Base-by-base conservation (phyloP, 2,329 filamentous ascomycete species). In the Fusarium multiceps region DNA sequence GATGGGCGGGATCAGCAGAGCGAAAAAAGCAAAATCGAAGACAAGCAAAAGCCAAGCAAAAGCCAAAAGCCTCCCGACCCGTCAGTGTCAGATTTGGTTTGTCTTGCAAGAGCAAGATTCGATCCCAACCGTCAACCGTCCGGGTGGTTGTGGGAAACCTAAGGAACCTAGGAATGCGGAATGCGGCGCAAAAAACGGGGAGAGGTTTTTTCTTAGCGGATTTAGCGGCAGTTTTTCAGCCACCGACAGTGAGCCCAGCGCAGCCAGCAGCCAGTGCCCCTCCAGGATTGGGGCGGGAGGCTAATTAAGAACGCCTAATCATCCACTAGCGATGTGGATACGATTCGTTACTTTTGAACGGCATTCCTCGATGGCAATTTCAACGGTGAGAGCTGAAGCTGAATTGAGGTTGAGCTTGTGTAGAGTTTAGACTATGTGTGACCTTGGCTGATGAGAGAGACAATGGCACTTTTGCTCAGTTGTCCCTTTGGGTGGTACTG, bases 151-250 rank as follows among this genome's bases (percentile, higher is more conserved):
- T 55, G 53, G 64, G 55, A 57, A 28, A 37, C 34, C 34, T n/a
- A 37, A n/a, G 18, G 34, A 37, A n/a, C 34, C 34, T 12, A 28
- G 27, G 27, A 28, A 12, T 28, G 27, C 27, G 27, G 27, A 34
- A 59, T 66, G 51, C 59, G 61, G 59, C 41, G 50, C 61, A 59
- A 59, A 64, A 64, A 50, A 54, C 51, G 65, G 65, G 55, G 66
- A 43, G 40, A 69, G 46, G 28, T 48, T 63, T 47, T 59, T 49
- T 57, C 56, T 51, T 66, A 66, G 63, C 55, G 63, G 61, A 20
- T 63, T 59, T 55, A 68, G 65, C 63, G 67, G 67, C 49, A 20
- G 50, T 42, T 60, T 53, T 54, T 71, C 54, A 70, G 63, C 67
- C 67, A 70, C 67, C 67, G 20, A 64, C 50, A 45, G 34, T 55